Evolutionary conservation across 2,329 filamentous ascomycete genomes (phyloP), one percentile per base, ranked within the genome.

Genomic region (Ophiocordyceps camponoti-floridani): DNA sequence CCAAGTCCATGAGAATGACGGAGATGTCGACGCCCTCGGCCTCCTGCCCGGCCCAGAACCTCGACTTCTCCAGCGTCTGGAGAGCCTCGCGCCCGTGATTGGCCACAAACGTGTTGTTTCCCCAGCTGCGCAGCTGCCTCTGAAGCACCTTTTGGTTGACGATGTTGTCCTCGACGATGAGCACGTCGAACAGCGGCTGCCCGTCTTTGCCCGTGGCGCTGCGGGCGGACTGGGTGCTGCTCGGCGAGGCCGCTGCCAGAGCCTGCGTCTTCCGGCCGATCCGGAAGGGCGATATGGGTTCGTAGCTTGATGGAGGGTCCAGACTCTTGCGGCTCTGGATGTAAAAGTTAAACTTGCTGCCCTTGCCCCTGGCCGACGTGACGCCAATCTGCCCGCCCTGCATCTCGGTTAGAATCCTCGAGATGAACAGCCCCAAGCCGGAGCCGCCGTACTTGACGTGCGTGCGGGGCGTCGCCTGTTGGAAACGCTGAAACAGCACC

Each of bases 361-460:
- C 83, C 35, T 75, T 67, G 12, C 79, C 82, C 46, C 76, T 71
- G 48, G 73, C 65, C 0, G 79, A 84, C 2, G 72, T 69, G 3
- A 87, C 81, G 8, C 82, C 82, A 45, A 87, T 84, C 55, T 85
- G 80, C 2, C 83, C 83, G 13, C 82, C 82, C 60, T 87, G 83
- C 43, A 87, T 63, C 56, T 87, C 82, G 2, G 80, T 83, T 43
- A 88, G 63, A 52, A 83, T 82, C 35, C 82, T 71, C 4, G 78
- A 84, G 55, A 88, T 87, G 62, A 86, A 87, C 1, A 88, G 64
- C 0, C 80, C 80, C 0, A 84, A 62, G 0, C 80, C 80, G 0
- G 75, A 80, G 8, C 80, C 80, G 19, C 80, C 80, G 49, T 84
- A 84, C 49, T 82, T 76, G 2, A 84, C 77, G 53, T 84, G 80